These are phyloP conservation scores for Salix purpurea DNA, from an alignment of 345 rosid species.

Conservation along the genomic window DNA sequence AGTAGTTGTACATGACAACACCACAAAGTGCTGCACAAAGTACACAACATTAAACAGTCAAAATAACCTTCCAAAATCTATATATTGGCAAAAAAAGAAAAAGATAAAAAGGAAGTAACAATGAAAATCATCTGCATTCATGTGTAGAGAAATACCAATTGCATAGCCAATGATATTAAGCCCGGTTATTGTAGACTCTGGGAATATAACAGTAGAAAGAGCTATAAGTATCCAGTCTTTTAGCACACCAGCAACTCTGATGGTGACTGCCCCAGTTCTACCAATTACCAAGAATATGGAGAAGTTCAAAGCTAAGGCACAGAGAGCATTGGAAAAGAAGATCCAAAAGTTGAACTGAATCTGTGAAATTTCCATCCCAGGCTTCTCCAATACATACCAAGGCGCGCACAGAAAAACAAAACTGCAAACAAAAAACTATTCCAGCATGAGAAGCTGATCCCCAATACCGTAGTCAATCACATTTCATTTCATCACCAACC, in stretches of 20 bases:
- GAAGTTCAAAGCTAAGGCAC: constrained; percentile 87
- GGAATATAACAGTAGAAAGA: constrained; percentile 84
- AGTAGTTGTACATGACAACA: constrained; percentile 88
- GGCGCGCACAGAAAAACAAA: constrained; percentile 85
- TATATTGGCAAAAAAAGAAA: too few relatives aligned
- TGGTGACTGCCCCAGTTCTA: constrained; percentile 92
- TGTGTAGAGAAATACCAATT: constrained; percentile 49
- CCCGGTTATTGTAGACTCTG: constrained; percentile 89
- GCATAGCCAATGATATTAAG: constrained; percentile 90
- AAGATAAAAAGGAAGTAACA: neutral
- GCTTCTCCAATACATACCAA: constrained; percentile 88
- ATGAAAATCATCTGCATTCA: neutral
- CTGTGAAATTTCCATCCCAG: constrained; percentile 70
- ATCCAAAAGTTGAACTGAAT: constrained; percentile 96
- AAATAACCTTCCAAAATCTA: neutral
- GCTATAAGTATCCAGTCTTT: constrained; percentile 98
- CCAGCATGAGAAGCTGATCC: constrained; percentile 11
- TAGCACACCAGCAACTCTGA: constrained; percentile 92
- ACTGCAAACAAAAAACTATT: constrained; percentile 43
- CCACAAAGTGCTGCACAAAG: constrained; percentile 73
- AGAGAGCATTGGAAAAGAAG: constrained; percentile 89
- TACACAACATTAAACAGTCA: neutral
- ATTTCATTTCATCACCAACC: neutral
- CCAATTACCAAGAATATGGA: constrained; percentile 91
- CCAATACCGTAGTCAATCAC: neutral